These are phyloP conservation scores for Kwoniella shandongensis DNA, from an alignment of 768 basidiomycete genomes.

Conservation along the genomic window DNA sequence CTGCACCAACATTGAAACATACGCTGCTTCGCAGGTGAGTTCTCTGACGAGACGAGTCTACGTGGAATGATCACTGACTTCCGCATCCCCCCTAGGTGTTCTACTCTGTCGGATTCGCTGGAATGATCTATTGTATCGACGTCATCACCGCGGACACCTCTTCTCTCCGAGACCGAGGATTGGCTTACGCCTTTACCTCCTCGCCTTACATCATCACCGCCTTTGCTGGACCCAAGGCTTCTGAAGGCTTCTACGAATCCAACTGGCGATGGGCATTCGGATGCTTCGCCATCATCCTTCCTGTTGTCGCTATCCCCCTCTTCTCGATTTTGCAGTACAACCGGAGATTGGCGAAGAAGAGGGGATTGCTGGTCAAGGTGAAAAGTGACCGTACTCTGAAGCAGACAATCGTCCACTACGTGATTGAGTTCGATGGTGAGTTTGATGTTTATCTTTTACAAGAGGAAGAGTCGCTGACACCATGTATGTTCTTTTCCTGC, in stretches of 20 bases:
- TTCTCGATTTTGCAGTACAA: slow-evolving; percentile 19
- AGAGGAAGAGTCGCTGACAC: no score
- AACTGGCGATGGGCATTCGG: slow-evolving; percentile 43
- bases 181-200: slow-evolving; percentile 44
- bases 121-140: slow-evolving; percentile 42
- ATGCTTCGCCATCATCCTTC: slow-evolving; percentile 32
- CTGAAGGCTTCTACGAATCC: slow-evolving; percentile 36
- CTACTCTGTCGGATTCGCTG: slow-evolving; percentile 39
- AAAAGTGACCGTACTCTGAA: slow-evolving; percentile 3
- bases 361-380: slow-evolving; percentile 13
- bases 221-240: slow-evolving; percentile 41
- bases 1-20: slow-evolving; percentile 34
- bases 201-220: slow-evolving; percentile 50
- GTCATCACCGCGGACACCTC: slow-evolving; percentile 51
- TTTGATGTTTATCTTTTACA: slow-evolving; percentile 6
- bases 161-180: slow-evolving; percentile 39
- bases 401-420: slow-evolving; percentile 23
- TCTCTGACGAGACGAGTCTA: neutral
- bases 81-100: slow-evolving; percentile 16
- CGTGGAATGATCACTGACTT: neutral
- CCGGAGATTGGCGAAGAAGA: slow-evolving; percentile 26
- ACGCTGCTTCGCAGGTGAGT: slow-evolving; percentile 44
- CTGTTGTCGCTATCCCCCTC: slow-evolving; percentile 26
- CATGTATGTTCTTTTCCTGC: neutral
- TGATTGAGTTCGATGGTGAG: slow-evolving; percentile 44